A percentile compares a stretch with the other conserved stretches of the same genome.
Conservation (phyloP, 2,329 filamentous ascomycete genomes). For the Coniochaeta sp. region DNA sequence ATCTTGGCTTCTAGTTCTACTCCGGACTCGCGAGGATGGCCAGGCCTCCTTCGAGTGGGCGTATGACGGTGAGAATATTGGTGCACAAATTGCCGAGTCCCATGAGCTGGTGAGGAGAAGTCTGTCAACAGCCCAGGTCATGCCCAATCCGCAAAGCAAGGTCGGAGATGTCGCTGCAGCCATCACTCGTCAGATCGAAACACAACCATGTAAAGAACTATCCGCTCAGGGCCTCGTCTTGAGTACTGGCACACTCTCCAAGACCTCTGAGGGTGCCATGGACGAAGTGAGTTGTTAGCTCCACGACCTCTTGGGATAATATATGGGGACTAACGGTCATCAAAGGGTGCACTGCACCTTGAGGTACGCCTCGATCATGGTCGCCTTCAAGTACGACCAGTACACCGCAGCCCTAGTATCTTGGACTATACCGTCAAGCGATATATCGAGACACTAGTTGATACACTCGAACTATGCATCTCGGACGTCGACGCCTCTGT, state of each 20-base stretch:
- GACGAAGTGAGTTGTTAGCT: conserved; percentile 16
- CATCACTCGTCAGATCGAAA: conserved; percentile 19
- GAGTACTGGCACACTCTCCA: conserved; percentile 11
- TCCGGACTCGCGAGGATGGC: conserved; percentile 32
- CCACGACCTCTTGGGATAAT: neutral
- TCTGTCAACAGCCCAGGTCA: conserved; percentile 22
- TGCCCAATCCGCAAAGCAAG: conserved; percentile 22
- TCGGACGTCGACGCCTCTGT: conserved; percentile 20
- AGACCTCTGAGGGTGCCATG: conserved; percentile 7
- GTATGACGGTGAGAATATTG: conserved; percentile 12
- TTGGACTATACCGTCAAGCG: conserved; percentile 33
- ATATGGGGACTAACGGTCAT: neutral
- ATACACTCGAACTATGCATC: conserved; percentile 29
- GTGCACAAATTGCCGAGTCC: conserved; percentile 8
- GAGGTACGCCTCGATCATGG: conserved; percentile 20
- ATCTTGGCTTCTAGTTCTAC: conserved; percentile 36
- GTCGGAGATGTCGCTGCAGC: conserved; percentile 18
- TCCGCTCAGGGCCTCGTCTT: conserved; percentile 8
- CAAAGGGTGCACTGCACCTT: conserved; percentile 24
- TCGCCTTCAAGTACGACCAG: conserved; percentile 27
- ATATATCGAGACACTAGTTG: conserved; percentile 33
- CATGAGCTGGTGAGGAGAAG: conserved; percentile 11
- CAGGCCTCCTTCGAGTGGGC: conserved; percentile 31
- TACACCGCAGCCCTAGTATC: conserved; percentile 32
- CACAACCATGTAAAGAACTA: neutral